These are phyloP conservation scores for Tetradesmus lagerheimii DNA, from an alignment of 139 green algal species.

Conservation along the genomic window DNA sequence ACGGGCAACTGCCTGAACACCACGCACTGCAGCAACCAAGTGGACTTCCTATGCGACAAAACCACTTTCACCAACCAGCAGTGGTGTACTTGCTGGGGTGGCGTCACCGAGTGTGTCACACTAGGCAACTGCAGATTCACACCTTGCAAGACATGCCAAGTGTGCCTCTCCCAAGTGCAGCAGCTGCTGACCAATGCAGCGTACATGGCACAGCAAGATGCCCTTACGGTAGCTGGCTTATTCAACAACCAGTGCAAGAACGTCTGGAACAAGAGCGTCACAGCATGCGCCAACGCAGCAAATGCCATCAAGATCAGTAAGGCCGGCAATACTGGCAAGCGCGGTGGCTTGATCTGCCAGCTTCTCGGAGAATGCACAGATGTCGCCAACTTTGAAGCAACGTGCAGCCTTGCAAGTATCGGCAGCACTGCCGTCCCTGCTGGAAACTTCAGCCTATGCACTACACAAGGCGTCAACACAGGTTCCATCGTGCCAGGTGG, in stretches of 20 bases:
- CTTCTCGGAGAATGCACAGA: not conserved
- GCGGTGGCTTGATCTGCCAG: not conserved
- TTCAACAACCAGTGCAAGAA: slow-evolving; percentile 21
- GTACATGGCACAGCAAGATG: not conserved
- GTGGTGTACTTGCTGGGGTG: slow-evolving; percentile 13
- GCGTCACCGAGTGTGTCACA: slow-evolving; percentile 1
- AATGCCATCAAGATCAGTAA: not conserved
- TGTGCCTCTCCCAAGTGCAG: not conserved
- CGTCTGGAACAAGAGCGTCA: not conserved
- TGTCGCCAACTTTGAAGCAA: not conserved
- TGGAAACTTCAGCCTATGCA: not conserved
- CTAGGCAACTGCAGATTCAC: not conserved
- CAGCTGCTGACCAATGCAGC: not conserved
- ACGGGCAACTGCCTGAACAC: slow-evolving; percentile 1
- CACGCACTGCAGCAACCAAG: not conserved
- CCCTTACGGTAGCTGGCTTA: not conserved
- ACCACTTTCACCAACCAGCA: not conserved
- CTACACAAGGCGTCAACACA: not conserved
- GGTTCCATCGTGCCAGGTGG: not conserved
- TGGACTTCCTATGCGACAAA: not conserved
- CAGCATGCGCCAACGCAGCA: not conserved
- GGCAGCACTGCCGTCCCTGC: not conserved
- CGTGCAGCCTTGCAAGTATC: not conserved
- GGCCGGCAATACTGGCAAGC: slow-evolving; percentile 23
- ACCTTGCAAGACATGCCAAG: not conserved